Conservation (phyloP, 2,329 filamentous ascomycete genomes). For the Sarocladium kiliense region DNA sequence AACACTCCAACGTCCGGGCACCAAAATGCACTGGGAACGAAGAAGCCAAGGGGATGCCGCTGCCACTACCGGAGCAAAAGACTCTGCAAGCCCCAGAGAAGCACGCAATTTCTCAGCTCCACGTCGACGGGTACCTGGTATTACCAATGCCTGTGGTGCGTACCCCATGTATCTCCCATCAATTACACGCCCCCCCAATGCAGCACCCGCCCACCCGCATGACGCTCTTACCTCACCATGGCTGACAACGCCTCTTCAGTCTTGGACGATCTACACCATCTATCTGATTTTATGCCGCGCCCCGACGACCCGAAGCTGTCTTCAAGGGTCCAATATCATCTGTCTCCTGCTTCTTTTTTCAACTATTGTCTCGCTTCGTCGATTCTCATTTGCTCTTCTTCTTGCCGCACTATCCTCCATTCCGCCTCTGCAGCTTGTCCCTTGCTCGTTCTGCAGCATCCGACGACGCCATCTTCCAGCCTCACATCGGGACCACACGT, state of each 20-base stretch:
- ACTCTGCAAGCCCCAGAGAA: not conserved
- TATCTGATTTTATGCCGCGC: not conserved
- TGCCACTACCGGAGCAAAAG: not conserved
- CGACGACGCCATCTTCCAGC: not conserved
- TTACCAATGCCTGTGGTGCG: not conserved
- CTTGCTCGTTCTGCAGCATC: too few species aligned
- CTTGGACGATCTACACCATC: not conserved
- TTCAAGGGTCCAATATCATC: not conserved
- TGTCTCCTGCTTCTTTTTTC: not conserved
- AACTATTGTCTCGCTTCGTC: not conserved
- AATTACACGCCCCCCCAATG: not conserved
- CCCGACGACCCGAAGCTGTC: constrained; percentile 3
- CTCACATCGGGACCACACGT: not conserved
- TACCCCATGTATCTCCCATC: not conserved
- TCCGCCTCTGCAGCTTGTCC: not conserved
- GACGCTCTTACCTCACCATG: not conserved
- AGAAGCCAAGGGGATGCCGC: too few species aligned
- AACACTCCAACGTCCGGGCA: too few species aligned
- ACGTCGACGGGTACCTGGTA: not conserved
- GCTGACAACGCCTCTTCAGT: not conserved
- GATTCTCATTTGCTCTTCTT: not conserved
- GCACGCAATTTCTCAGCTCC: not conserved
- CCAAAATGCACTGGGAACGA: too few species aligned
- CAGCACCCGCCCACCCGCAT: not conserved
- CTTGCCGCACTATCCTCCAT: not conserved